Evolutionary conservation across 192 early-diverging fungal species (phyloP).

Genomic region (Umbelopsis ramanniana): DNA sequence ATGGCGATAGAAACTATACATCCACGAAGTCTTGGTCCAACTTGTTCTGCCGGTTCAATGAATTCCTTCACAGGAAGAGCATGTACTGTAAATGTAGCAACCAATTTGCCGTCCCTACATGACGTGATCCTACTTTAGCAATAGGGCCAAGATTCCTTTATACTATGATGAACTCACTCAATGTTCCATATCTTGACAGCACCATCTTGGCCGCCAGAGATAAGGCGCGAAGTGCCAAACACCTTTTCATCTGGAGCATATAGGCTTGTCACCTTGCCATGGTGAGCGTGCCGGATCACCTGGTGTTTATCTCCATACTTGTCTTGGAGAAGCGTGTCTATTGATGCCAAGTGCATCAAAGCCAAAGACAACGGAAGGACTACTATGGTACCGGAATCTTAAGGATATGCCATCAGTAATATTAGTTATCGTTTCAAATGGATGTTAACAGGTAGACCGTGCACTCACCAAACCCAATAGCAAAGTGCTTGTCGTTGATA

Average conservation of each 20-base stretch:
- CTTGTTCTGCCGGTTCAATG: slow-evolving; percentile 57
- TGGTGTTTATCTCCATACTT: neutral
- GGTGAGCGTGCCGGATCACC: slow-evolving; percentile 54
- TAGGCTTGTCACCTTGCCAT: slow-evolving; percentile 63
- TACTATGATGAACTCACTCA: slow-evolving; percentile 50
- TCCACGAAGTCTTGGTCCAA: slow-evolving; percentile 44
- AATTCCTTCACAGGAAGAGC: slow-evolving; percentile 52
- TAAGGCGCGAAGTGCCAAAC: slow-evolving; percentile 52
- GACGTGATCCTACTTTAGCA: neutral
- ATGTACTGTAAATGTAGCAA: slow-evolving; percentile 65
- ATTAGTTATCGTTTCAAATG: neutral
- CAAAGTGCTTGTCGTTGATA: slow-evolving; percentile 61
- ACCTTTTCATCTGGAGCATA: slow-evolving; percentile 51
- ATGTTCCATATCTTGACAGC: slow-evolving; percentile 76
- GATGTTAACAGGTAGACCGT: neutral
- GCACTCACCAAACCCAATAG: slow-evolving; percentile 67
- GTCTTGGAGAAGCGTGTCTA: slow-evolving; percentile 9
- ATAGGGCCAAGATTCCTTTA: neutral
- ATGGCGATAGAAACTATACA: slow-evolving; percentile 68
- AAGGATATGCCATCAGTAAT: neutral
- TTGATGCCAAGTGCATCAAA: slow-evolving; percentile 35
- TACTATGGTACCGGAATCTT: slow-evolving; percentile 67
- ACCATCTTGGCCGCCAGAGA: slow-evolving; percentile 72
- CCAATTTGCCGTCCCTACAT: slow-evolving; percentile 51
- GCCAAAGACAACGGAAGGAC: slow-evolving; percentile 53